phyloP scores from a whole-genome alignment of 208 protist species.

The Leishmania aethiopica region DNA sequence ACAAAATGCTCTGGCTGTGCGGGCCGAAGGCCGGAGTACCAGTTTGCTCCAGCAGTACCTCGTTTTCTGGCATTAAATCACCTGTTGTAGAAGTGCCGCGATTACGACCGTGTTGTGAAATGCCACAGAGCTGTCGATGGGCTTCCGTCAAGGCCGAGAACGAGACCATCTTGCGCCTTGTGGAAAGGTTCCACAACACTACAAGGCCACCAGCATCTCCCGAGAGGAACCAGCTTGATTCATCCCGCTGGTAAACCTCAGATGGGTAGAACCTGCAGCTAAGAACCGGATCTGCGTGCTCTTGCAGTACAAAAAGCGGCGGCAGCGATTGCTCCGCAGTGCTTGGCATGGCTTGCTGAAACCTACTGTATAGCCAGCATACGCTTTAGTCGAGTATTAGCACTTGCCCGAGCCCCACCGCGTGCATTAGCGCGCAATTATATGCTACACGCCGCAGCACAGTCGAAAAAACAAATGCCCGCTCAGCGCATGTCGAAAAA shows the following conservation, averaged over 20 bases:
- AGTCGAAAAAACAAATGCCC: not conserved
- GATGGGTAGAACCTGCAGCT: conserved; percentile 60
- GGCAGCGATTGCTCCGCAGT: conserved; percentile 1
- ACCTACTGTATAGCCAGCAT: not conserved
- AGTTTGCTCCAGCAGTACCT: not conserved
- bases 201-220: conserved; percentile 71
- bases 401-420: not conserved
- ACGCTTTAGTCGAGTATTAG: not conserved
- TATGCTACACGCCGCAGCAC: not conserved
- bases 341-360: not conserved
- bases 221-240: conserved; percentile 57
- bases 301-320: conserved; percentile 73
- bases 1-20: conserved; percentile 24
- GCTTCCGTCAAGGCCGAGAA: conserved; percentile 40
- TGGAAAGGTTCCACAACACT: conserved; percentile 70
- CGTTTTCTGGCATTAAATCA: not conserved
- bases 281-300: conserved; percentile 59
- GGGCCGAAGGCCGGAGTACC: conserved; percentile 5
- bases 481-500: not conserved
- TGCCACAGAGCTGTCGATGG: not conserved
- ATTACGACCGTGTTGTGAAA: not conserved
- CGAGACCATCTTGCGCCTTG: conserved; percentile 43
- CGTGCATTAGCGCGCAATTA: not conserved
- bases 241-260: conserved; percentile 11
- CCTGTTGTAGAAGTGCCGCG: not conserved